Conservation (phyloP, 2,329 filamentous ascomycete genomes). For the Trichoderma lentiforme region DNA sequence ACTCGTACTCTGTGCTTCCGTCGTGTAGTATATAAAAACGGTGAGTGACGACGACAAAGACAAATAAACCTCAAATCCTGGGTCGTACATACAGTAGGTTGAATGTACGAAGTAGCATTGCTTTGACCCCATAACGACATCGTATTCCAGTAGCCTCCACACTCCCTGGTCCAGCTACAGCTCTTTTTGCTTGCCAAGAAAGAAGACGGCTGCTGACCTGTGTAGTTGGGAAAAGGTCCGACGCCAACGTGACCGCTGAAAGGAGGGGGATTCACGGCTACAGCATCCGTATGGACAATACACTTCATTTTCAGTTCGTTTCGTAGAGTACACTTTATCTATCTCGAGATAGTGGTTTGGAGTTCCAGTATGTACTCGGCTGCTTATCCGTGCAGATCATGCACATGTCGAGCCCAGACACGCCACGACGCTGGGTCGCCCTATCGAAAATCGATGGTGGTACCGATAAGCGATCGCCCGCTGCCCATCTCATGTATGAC, state of each 20-base stretch:
- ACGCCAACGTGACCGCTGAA: not conserved
- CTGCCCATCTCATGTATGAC: conserved; percentile 3
- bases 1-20: not conserved
- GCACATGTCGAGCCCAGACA: not conserved
- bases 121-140: not conserved
- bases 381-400: not conserved
- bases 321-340: not conserved
- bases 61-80: not conserved
- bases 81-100: not conserved
- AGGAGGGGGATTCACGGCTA: not conserved
- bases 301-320: not conserved
- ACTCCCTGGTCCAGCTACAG: not conserved
- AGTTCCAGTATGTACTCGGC: not conserved
- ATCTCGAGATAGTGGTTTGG: not conserved
- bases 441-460: not conserved
- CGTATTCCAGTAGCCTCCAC: not conserved
- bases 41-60: not conserved
- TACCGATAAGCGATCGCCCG: not conserved
- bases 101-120: not conserved
- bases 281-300: not conserved
- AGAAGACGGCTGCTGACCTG: not conserved
- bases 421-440: not conserved
- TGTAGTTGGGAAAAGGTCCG: not conserved
- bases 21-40: not conserved
- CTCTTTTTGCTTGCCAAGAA: not conserved